A percentile compares a stretch with the other conserved stretches of the same genome.
phyloP scores from a whole-genome alignment of 192 early-diverging fungal species.

The Backusella liffmaniae region DNA sequence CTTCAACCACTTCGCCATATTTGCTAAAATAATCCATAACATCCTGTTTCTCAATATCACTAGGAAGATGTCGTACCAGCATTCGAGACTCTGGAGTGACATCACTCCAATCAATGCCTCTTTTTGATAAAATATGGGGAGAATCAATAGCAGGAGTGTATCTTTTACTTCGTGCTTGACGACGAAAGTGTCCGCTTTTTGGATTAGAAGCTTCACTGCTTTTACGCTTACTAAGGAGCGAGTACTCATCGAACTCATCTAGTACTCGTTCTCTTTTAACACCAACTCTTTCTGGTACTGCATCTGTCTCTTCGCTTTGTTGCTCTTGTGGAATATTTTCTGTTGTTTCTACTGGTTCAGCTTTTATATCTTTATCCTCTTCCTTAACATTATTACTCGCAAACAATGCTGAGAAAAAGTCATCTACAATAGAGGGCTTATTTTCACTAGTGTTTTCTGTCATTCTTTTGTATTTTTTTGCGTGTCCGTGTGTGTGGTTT shows the following conservation, averaged over 20 bases:
- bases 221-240: slow-evolving; percentile 21
- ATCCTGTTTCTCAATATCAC: slow-evolving; percentile 17
- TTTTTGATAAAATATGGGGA: slow-evolving; percentile 11
- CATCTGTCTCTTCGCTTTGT: neutral
- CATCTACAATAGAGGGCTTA: slow-evolving; percentile 29
- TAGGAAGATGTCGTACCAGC: slow-evolving; percentile 28
- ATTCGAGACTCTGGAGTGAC: slow-evolving; percentile 32
- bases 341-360: neutral
- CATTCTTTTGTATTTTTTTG: neutral
- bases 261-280: slow-evolving; percentile 18
- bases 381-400: slow-evolving; percentile 19
- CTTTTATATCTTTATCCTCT: neutral
- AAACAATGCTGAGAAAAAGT: slow-evolving; percentile 35
- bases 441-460: slow-evolving; percentile 4
- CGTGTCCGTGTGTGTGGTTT: neutral
- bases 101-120: slow-evolving; percentile 13
- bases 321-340: neutral
- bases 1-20: slow-evolving; percentile 33
- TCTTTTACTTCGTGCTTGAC: neutral
- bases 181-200: neutral
- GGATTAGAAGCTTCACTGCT: slow-evolving; percentile 5
- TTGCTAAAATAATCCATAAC: slow-evolving; percentile 28
- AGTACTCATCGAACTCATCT: slow-evolving; percentile 29
- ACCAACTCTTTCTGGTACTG: neutral
- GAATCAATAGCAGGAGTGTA: neutral